These are phyloP conservation scores for Thermoascus crustaceus DNA, from an alignment of 2,329 filamentous ascomycete genomes.

Conservation along the genomic window DNA sequence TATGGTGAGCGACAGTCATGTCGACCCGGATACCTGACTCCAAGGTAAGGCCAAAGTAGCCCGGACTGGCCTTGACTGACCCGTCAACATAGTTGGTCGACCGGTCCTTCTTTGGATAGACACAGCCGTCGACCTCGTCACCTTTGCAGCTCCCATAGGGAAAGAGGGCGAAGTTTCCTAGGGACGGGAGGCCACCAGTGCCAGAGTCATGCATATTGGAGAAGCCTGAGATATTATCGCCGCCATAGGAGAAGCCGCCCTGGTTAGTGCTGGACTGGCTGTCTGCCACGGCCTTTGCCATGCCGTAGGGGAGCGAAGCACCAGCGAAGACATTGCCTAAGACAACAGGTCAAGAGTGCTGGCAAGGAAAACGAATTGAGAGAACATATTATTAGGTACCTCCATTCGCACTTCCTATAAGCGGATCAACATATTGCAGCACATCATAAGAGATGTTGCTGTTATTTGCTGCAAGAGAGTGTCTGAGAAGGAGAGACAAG, in stretches of 20 bases:
- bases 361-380: not conserved
- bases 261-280: constrained; percentile 45
- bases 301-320: constrained; percentile 46
- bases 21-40: constrained; percentile 51
- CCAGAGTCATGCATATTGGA: constrained; percentile 44
- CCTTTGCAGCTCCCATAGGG: constrained; percentile 53
- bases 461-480: constrained; percentile 7
- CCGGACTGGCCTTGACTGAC: constrained; percentile 53
- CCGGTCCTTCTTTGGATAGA: constrained; percentile 49
- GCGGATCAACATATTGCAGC: constrained; percentile 41
- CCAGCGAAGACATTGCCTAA: constrained; percentile 50
- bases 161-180: constrained; percentile 68
- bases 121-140: constrained; percentile 55
- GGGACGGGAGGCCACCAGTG: constrained; percentile 48
- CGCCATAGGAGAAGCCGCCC: constrained; percentile 48
- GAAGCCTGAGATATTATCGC: constrained; percentile 45
- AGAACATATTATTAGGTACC: constrained; percentile 13
- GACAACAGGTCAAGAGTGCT: not conserved
- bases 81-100: constrained; percentile 40
- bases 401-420: constrained; percentile 48
- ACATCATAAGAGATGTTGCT: constrained; percentile 28
- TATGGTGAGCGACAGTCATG: constrained; percentile 58
- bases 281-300: constrained; percentile 51
- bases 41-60: constrained; percentile 57
- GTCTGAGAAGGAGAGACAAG: constrained; percentile 4